phyloP scores from a whole-genome alignment of 495 filamentous ascomycete genomes.

The Penicillium egyptiacum region DNA sequence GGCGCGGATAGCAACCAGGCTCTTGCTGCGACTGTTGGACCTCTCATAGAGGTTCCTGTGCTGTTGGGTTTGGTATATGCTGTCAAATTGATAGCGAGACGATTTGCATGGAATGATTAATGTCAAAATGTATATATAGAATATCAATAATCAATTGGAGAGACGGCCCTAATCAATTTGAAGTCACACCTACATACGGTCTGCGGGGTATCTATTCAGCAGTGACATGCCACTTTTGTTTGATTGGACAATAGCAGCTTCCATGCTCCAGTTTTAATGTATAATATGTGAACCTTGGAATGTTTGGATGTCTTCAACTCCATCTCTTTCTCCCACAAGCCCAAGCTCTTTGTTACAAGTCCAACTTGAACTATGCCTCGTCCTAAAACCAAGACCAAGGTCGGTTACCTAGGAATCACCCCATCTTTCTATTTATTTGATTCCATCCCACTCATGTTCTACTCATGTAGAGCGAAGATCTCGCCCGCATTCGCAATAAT shows the following conservation, averaged over 20 bases:
- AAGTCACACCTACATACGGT: not conserved
- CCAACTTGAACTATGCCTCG: not conserved
- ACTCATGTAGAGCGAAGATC: constrained; percentile 13
- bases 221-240: constrained; percentile 13
- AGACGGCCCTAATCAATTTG: not conserved
- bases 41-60: constrained; percentile 89
- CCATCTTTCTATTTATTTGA: not conserved
- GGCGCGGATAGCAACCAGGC: constrained; percentile 81
- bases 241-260: not conserved
- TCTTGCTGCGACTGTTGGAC: constrained; percentile 85
- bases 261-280: not conserved
- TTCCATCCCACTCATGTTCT: not conserved
- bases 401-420: not conserved
- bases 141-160: not conserved
- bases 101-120: constrained; percentile 24
- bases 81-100: constrained; percentile 44
- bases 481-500: constrained; percentile 19
- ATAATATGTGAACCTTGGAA: too few species aligned
- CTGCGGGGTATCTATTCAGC: not conserved
- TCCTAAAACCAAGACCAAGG: constrained; percentile 3
- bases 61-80: constrained; percentile 79
- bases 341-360: not conserved
- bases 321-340: not conserved
- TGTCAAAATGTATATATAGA: not conserved
- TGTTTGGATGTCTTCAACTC: not conserved